phyloP scores from a whole-genome alignment of 1,139 yeast species.

The Magnusiomyces sp. region DNA sequence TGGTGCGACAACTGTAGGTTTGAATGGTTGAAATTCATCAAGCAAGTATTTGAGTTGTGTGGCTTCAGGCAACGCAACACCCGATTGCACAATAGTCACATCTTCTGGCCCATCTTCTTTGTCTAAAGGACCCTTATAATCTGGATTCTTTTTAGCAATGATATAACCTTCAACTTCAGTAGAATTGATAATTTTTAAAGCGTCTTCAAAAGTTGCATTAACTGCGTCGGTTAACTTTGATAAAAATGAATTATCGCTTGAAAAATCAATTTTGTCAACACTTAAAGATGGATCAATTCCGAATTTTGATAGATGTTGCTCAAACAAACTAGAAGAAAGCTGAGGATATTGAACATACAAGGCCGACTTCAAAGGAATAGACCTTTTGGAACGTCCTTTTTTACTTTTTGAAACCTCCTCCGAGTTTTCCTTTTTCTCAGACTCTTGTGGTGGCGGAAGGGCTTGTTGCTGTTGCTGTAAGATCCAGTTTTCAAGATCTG shows the following conservation, averaged over 20 bases:
- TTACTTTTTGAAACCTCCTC: not conserved
- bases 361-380: slow-evolving; percentile 60
- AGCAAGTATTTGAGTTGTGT: slow-evolving; percentile 41
- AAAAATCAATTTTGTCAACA: slow-evolving; percentile 20
- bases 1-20: slow-evolving; percentile 37
- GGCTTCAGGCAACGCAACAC: too few relatives aligned
- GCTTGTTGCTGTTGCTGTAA: slow-evolving; percentile 13
- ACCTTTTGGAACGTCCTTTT: slow-evolving; percentile 19
- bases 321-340: slow-evolving; percentile 70
- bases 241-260: slow-evolving; percentile 16
- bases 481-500: slow-evolving; percentile 45
- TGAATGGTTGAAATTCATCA: slow-evolving; percentile 83
- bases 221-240: slow-evolving; percentile 39
- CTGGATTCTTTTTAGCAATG: slow-evolving; percentile 51
- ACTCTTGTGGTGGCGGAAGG: not conserved
- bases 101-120: too few relatives aligned
- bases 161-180: slow-evolving; percentile 51
- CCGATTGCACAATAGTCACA: too few relatives aligned
- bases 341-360: slow-evolving; percentile 63
- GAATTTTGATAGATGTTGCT: slow-evolving; percentile 41
- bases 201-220: slow-evolving; percentile 40
- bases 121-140: slow-evolving; percentile 30
- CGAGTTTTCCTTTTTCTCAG: not conserved
- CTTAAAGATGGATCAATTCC: slow-evolving; percentile 40
- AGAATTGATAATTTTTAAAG: slow-evolving; percentile 24